Conservation (phyloP, 192 early-diverging fungal genomes). For the Rhizophlyctis rosea region DNA sequence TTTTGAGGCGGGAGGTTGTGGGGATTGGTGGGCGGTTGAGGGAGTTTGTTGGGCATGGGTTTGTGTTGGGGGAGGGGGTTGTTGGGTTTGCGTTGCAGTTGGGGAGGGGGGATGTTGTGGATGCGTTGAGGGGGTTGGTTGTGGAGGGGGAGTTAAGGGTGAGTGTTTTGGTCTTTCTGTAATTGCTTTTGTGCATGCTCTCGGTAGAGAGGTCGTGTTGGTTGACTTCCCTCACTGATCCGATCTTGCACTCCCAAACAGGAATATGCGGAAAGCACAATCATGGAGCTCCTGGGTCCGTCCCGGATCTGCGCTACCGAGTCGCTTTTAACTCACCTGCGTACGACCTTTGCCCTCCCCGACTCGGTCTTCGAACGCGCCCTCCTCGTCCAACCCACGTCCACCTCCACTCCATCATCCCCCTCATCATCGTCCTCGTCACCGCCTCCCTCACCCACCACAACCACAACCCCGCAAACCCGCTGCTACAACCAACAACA, state of each 20-base stretch:
- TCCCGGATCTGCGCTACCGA: not conserved
- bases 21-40: constrained; percentile 2
- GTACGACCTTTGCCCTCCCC: too few relatives aligned
- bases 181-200: too few relatives aligned
- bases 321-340: too few relatives aligned
- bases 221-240: too few relatives aligned
- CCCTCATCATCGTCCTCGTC: not conserved
- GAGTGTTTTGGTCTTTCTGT: too few relatives aligned
- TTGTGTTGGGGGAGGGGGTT: constrained; percentile 4
- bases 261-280: not conserved
- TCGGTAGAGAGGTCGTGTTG: too few relatives aligned
- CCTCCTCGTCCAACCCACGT: not conserved
- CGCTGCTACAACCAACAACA: constrained; percentile 21
- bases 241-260: too few relatives aligned
- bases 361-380: not conserved
- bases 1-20: constrained; percentile 1
- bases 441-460: not conserved
- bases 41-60: constrained; percentile 16
- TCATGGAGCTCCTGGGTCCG: not conserved
- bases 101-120: constrained; percentile 8
- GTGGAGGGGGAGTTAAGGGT: too few relatives aligned
- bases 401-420: not conserved
- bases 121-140: not conserved
- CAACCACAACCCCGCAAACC: not conserved
- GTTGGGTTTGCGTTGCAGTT: constrained; percentile 17